Evolutionary conservation across 345 rosid species (phyloP).

Genomic region (Corchorus olitorius): DNA sequence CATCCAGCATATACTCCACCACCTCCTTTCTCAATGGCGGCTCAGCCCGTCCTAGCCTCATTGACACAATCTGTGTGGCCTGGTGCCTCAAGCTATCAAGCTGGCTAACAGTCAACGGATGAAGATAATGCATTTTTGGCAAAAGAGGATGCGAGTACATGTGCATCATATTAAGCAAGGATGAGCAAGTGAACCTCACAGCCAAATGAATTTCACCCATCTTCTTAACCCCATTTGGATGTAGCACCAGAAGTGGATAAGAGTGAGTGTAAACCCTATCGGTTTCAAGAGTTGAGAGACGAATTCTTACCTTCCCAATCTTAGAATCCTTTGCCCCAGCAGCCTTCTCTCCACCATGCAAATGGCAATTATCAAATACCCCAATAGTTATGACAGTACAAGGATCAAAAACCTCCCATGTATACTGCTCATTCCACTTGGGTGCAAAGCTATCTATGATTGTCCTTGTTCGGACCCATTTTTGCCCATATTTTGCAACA

Average conservation of each 20-base stretch:
- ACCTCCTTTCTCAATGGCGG: slow-evolving; percentile 90
- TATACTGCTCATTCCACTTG: slow-evolving; percentile 98
- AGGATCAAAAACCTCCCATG: slow-evolving; percentile 95
- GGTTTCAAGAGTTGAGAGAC: slow-evolving; percentile 91
- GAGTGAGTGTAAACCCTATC: slow-evolving; percentile 90
- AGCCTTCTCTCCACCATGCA: slow-evolving; percentile 67
- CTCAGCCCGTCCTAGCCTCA: slow-evolving; percentile 83
- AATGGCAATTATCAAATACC: slow-evolving; percentile 85
- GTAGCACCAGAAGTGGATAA: slow-evolving; percentile 80
- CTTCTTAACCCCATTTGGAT: slow-evolving; percentile 79
- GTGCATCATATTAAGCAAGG: slow-evolving; percentile 90
- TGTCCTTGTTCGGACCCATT: slow-evolving; percentile 90
- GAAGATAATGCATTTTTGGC: slow-evolving; percentile 90
- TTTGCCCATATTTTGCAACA: slow-evolving; percentile 91
- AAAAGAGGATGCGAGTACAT: slow-evolving; percentile 79
- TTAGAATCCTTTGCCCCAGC: slow-evolving; percentile 62
- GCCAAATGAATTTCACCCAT: slow-evolving; percentile 97
- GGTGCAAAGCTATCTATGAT: slow-evolving; percentile 85
- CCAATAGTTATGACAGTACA: slow-evolving; percentile 92
- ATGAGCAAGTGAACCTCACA: slow-evolving; percentile 83
- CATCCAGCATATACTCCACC: slow-evolving; percentile 94
- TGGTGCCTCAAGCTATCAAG: slow-evolving; percentile 89
- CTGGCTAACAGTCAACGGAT: slow-evolving; percentile 86
- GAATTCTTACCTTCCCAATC: slow-evolving; percentile 83
- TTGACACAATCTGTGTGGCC: slow-evolving; percentile 83